Evolutionary conservation across 345 rosid species (phyloP), one percentile per base, ranked within the genome.

Genomic region (Aquilaria yunnanensis): DNA sequence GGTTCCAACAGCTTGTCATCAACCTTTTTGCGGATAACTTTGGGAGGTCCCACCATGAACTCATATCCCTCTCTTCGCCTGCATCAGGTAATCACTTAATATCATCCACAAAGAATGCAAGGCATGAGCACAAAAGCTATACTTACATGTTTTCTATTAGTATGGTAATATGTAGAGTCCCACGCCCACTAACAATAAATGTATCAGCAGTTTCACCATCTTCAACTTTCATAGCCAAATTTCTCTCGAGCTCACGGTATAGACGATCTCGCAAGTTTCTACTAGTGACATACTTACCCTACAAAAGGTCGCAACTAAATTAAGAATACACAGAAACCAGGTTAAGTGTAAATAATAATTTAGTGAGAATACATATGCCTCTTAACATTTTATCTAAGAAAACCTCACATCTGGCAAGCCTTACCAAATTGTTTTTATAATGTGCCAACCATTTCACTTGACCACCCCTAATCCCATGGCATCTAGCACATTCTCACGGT

Each of bases 31-130:
- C 75, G 84, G 73, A 93, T 93, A 72, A 93, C 97, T 80, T 90
- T 93, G 2, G 97, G 97, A 72, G 98, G 98, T 62, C 97, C 98
- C 65, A 87, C 98, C 97, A 90, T 84, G 65, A 93, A 93, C 73
- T 90, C 98, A 80, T 81, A 93, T 69, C 98, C 98, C 83, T 93
- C 97, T 80, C 98, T 81, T 73, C 98, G 75, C 98, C 98, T 90
- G 81, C 67, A 74, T 82, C 16, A 62, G 52, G 71, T 41, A n/a
- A 67, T 57, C 23, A 23, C 41, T 70, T 73, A 64, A 68, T 68
- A 66, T 69, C 29, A 59, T 61, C 53, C 75, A 64, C 45, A 62
- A 16, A 37, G 60, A 66, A 55, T 54, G 73, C 34, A 7, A 14
- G 74, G 56, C 65, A 57, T 29, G 47, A 76, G 60, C 12, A 59